Base-by-base conservation (phyloP, 177 flowering plant species). In the Vitis hybrid region DNA sequence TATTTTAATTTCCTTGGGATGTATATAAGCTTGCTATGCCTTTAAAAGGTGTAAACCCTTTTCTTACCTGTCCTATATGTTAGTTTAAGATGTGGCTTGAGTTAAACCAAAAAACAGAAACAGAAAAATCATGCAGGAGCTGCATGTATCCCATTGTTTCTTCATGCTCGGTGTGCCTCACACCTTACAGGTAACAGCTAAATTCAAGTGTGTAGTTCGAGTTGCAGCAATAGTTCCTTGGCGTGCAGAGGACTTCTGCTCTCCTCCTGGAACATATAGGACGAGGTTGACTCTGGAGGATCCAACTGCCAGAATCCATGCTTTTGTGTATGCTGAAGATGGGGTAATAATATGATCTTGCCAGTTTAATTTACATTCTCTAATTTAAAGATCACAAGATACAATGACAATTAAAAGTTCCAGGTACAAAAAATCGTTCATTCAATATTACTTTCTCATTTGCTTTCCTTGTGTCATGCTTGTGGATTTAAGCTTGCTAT, bases 281-380 rank as follows among this genome's bases (percentile, higher is more conserved):
- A 58, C 89, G 50, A 82, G 91, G 73, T 80, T 92, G 66, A 89
- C 93, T 51, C 71, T 94, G 18, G 97, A 94, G 81, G 97, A 91
- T 68, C 88, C 97, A 49, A 93, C 98, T 65, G 90, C 93, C 1
- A 83, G 94, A 79, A 79, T 93, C 18, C 90, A 89, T 75, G 94
- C 98, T 60, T 83, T 63, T 65, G 51, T 89, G 31, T 87, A 73
- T 77, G 90, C 73, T 49, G 90, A 91, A 70, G 94, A 94, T 78
- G 98, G 86, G 89, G 98, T 89, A 82, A 70, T 80, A 16, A 48
- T 58, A 50, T 39, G 3, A 14, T 52, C 15, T 45, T 54, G 20
- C 13, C 5, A 19, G 2, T 29, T 68, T 58, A 52, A 5, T 55
- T 2, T 67, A 26, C 26, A 3, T 56, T 18, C 29, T 34, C 6